Base-by-base conservation (phyloP, 169 alveolate genomes). In the Plasmodium falciparum region DNA sequence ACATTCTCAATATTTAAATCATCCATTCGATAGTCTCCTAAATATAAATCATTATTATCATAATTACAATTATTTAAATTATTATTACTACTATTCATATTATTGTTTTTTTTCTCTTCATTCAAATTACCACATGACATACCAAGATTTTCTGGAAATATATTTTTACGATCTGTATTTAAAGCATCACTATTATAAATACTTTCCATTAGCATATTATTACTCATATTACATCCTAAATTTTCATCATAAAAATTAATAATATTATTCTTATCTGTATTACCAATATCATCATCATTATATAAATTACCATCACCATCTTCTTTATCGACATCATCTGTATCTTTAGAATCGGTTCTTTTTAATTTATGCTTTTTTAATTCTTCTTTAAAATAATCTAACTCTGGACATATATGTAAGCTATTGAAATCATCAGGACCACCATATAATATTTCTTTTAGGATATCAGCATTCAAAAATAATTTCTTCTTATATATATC, bases 1-100 rank as follows among this genome's bases (percentile, higher is more conserved):
- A 69, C 83, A 69, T 80, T 80, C 43, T 80, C 90, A 63, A 80
- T 80, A 24, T 80, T 80, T 29, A 80, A 80, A 80, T 80, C 90
- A 9, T 80, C 90, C 33, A 80, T 80, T 56, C 39, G 52, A 49
- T 56, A 69, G n/a, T 56, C 65, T 5, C 45, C 45, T 33, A 33
- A 33, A 33, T 33, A 33, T 5, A 33, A 6, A 66, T 76, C 75
- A 76, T 65, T 52, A 24, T 65, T 24, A 47, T 49, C 45, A 58
- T 26, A 63, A 65, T 69, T 76, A 47, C 58, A 56, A 43, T 33
- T 78, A 24, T 65, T 24, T 26, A 52, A 39, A 66, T 69, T 78
- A 22, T 49, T 76, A 52, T 52, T 62, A n/a, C 65, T 67, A 62
- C n/a, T 47, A 15, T 29, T 20, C 72, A 49, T 39, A 78, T 45